Base-by-base conservation (phyloP, 148 eudicot genomes). In the Bassia scoparia region DNA sequence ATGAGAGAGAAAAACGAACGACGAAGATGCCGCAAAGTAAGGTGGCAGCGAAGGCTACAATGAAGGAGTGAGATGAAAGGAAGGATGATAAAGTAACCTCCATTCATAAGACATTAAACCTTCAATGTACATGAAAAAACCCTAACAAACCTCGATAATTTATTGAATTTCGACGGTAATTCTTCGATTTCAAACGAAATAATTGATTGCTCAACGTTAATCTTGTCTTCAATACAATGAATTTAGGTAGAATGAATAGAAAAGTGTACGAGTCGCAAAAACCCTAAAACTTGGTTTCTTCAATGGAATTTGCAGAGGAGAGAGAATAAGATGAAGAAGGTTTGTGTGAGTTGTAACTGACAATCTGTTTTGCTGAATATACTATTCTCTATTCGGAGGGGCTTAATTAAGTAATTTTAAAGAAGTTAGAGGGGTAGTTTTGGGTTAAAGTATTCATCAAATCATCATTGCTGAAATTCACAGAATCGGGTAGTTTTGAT, bases 21-120 rank as follows among this genome's bases (percentile, higher is more conserved):
- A 83, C 79, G 73, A 81, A 73, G 16, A 81, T 1, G 77, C 83
- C 84, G 72, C 84, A 81, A 50, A 83, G 18, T n/a, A 77, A 18
- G 31, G 89, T 79, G 14, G 82, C 73, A 18, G 65, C 38, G 46
- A 79, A 38, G 74, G 84, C 82, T 70, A 84, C 53, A 38, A 83
- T 23, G 56, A 86, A 50, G 37, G 82, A 76, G 10, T 69, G 67
- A 56, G 74, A 76, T 5, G 64, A 74, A 53, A 58, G 49, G 75
- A 66, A 71, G 71, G 76, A 70, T 41, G 74, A 53, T n/a, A 75
- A 78, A 77, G 65, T 24, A 82, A 83, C 46, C 76, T 90, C 87
- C 92, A 88, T 90, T 76, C 66, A 79, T 44, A 75, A 58, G 89
- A 83, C 92, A 90, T 90, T 79, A 88, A 86, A 84, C 49, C 83